Conservation (phyloP, 1,284 basidiomycete species). For the Boletus smithii region DNA sequence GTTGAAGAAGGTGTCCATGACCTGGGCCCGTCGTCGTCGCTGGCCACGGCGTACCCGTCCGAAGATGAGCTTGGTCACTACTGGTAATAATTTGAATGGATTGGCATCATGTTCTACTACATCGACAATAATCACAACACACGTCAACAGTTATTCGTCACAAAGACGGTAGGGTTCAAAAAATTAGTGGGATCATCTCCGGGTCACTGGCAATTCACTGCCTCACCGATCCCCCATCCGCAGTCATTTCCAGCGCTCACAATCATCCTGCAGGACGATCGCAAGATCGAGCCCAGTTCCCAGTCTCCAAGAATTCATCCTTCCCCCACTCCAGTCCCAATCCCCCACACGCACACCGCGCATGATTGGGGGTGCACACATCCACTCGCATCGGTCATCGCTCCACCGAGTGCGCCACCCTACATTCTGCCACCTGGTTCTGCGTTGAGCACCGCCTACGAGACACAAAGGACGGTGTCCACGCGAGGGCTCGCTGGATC, state of each 20-base stretch:
- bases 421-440: constrained; percentile 20
- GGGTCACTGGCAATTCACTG: constrained; percentile 31
- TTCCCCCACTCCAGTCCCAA: constrained; percentile 32
- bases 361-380: constrained; percentile 24
- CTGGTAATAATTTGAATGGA: background rate
- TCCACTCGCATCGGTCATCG: constrained; percentile 23
- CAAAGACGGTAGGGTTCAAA: constrained; percentile 29
- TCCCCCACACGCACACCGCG: constrained; percentile 25
- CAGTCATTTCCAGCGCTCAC: constrained; percentile 24
- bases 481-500: constrained; percentile 21
- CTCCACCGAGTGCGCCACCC: constrained; percentile 18
- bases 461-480: constrained; percentile 2
- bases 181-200: constrained; percentile 27
- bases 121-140: constrained; percentile 21
- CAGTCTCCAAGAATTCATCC: constrained; percentile 31
- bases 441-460: background rate
- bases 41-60: constrained; percentile 12
- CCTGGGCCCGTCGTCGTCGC: constrained; percentile 13
- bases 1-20: constrained; percentile 40
- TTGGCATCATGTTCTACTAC: constrained; percentile 8
- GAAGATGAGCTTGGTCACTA: constrained; percentile 10
- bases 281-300: constrained; percentile 17
- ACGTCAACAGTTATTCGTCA: constrained; percentile 30
- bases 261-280: constrained; percentile 13
- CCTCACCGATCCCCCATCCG: constrained; percentile 28